Base-by-base conservation (phyloP, 805 yeast species). In the Schwanniomyces vanrijiae region DNA sequence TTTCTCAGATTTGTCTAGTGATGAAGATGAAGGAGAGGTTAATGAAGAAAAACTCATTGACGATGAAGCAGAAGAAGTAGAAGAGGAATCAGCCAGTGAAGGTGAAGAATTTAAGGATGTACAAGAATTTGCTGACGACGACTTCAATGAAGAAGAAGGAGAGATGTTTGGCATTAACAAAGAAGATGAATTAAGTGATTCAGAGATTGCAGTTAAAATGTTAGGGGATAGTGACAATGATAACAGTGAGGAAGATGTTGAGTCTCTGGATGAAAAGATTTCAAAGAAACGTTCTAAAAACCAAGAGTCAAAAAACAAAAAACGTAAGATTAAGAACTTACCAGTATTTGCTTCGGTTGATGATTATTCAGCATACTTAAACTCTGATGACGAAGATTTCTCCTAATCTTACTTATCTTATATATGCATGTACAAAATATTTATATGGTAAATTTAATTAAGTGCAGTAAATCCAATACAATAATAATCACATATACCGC, bases 341-440 rank as follows among this genome's bases (percentile, higher is more conserved):
- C 97, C 97, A 19, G 75, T 83, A 18, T 91, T 90, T 71, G 97
- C 96, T 1, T 84, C 90, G 40, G 96, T 84, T 8, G 96, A 88
- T 37, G 96, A 88, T 51, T 90, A 90, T 62, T 84, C 92, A 22
- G 75, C 88, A 60, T 84, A 83, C 55, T 68, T 88, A 63, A 76
- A 76, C 24, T 83, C 87, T 13, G 88, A 84, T 24, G 87, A 81
- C 43, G 88, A 83, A 42, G 78, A 69, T 39, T 62, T 54, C 43
- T 50, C 55, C 46, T 55, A 46, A 31, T 31, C 35, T 31, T 31
- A 31, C 35, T 7, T 14, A 9, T 4, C 20, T 31, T 14, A 31
- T n/a, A 5, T 28, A 28, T 31, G 35, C 35, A 31, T 14, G 35
- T 31, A 31, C 35, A 31, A 8, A 4, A 14, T 31, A 14, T 18